Evolutionary conservation across 2,329 filamentous ascomycete genomes (phyloP).

Genomic region (Metarhizium anisopliae): DNA sequence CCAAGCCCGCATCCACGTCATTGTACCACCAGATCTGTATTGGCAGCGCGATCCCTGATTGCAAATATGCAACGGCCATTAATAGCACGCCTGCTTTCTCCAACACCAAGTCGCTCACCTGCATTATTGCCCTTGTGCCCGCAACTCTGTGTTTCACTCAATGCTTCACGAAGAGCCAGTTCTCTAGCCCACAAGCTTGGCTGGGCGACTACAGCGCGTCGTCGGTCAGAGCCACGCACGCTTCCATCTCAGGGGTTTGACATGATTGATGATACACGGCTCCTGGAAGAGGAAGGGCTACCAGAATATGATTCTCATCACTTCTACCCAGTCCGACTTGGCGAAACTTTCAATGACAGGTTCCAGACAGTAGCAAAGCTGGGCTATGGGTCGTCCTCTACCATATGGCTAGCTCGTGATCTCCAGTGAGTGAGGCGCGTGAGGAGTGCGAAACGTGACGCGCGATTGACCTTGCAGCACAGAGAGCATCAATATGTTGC

Average conservation of each 20-base stretch:
- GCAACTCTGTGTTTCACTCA: not conserved
- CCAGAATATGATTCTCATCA: slow-evolving; percentile 23
- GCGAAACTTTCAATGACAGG: slow-evolving; percentile 24
- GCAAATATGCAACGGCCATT: not conserved
- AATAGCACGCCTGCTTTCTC: not conserved
- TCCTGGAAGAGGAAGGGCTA: slow-evolving; percentile 29
- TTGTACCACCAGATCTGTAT: no score
- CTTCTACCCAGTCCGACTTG: slow-evolving; percentile 29
- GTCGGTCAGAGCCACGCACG: slow-evolving; percentile 6
- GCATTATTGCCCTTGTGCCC: not conserved
- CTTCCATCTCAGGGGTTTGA: slow-evolving; percentile 13
- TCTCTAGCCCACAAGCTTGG: not conserved
- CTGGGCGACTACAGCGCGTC: not conserved
- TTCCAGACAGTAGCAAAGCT: slow-evolving; percentile 31
- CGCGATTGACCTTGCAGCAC: slow-evolving; percentile 3
- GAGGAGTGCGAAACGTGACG: not conserved
- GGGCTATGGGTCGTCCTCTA: slow-evolving; percentile 31
- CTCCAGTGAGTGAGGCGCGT: slow-evolving; percentile 14
- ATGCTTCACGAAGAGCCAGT: not conserved
- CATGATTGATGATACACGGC: slow-evolving; percentile 5
- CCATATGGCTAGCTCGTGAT: slow-evolving; percentile 33
- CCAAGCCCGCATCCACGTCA: no score
- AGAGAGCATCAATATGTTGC: slow-evolving; percentile 17
- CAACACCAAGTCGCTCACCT: no score
- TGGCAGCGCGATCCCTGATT: no score